These are phyloP conservation scores for Aspergillus sp. DNA, from an alignment of 2,329 filamentous ascomycete genomes.

Conservation along the genomic window DNA sequence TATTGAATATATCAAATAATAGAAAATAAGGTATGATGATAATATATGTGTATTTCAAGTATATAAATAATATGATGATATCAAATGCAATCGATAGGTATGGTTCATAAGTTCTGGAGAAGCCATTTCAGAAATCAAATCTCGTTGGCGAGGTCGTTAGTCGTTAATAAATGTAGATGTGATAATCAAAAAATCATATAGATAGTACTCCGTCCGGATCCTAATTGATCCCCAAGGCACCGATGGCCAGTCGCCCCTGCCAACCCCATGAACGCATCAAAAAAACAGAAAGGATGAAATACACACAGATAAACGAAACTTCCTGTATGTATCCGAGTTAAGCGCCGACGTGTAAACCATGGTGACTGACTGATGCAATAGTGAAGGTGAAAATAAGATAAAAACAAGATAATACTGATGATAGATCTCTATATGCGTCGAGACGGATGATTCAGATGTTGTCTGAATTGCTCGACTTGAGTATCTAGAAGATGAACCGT, in stretches of 20 bases:
- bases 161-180: not conserved
- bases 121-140: not conserved
- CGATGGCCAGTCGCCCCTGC: not conserved
- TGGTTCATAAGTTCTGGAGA: not conserved
- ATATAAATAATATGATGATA: not conserved
- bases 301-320: not conserved
- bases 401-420: constrained; percentile 1
- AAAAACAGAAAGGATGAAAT: not conserved
- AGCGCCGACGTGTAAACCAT: constrained; percentile 1
- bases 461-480: constrained; percentile 4
- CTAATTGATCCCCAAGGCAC: not conserved
- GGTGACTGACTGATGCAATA: not conserved
- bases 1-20: not conserved
- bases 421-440: constrained; percentile 10
- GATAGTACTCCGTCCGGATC: not conserved
- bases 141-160: not conserved
- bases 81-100: not conserved
- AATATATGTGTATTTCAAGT: not conserved
- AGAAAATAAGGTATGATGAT: not conserved
- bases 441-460: not conserved
- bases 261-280: not conserved
- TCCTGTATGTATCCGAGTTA: not conserved
- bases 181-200: not conserved
- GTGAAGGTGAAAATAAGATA: constrained; percentile 3
- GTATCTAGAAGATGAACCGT: constrained; percentile 4